Percentiles rank a stretch among this genome's conserved stretches.
Conservation (phyloP, 2,329 filamentous ascomycete species). For the Hysterium pulicare region DNA sequence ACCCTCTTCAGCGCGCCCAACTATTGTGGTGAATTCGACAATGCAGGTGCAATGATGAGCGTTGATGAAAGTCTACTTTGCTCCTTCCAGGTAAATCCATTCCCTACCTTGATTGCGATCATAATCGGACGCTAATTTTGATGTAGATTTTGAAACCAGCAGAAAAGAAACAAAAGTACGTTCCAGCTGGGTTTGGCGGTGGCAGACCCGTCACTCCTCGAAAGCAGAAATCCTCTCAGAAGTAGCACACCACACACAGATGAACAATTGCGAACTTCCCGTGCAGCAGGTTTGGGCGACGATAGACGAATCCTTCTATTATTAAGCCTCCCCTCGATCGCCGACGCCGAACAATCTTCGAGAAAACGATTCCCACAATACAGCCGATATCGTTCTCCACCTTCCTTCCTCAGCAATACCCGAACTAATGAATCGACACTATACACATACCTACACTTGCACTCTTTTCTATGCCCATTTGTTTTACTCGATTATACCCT, state of each 20-base stretch:
- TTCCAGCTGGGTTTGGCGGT: conserved; percentile 69
- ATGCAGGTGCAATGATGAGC: conserved; percentile 99
- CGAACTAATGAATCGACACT: conserved; percentile 13
- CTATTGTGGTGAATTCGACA: conserved; percentile 99
- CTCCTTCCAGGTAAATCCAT: conserved; percentile 81
- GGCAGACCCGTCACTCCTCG: conserved; percentile 68
- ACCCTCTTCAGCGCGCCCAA: conserved; percentile 98
- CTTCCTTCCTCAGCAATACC: conserved; percentile 23
- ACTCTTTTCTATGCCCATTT: conserved; percentile 10
- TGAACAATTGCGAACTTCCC: conserved; percentile 44
- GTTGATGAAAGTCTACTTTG: conserved; percentile 97
- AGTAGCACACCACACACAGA: conserved; percentile 51
- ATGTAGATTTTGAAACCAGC: conserved; percentile 92
- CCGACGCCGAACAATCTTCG: conserved; percentile 27
- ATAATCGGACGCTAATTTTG: conserved; percentile 15
- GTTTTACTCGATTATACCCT: conserved; percentile 10
- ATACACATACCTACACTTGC: conserved; percentile 27
- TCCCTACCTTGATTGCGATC: not conserved
- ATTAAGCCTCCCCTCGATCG: conserved; percentile 29
- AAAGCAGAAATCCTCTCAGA: conserved; percentile 64
- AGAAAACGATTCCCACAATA: conserved; percentile 21
- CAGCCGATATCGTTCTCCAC: conserved; percentile 32
- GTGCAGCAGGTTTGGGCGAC: conserved; percentile 91
- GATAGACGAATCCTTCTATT: conserved; percentile 55
- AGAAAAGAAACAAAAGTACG: conserved; percentile 99